Percentiles rank a stretch among this genome's conserved stretches.
These are phyloP conservation scores for Heliosperma pusillum DNA, from an alignment of 148 eudicot genomes.

Conservation along the genomic window DNA sequence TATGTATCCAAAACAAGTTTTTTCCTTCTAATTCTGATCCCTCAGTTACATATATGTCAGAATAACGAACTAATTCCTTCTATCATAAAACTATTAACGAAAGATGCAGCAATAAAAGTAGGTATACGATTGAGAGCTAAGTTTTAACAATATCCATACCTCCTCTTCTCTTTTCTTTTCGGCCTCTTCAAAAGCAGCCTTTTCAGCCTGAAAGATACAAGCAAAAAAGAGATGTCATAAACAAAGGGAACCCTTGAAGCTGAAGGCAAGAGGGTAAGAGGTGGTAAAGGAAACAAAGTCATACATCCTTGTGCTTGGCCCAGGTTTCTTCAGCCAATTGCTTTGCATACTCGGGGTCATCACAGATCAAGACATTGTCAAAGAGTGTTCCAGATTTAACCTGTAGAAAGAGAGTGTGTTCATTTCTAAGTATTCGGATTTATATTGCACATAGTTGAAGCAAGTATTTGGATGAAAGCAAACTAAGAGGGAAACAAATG, in stretches of 20 bases:
- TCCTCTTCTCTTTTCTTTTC: constrained; percentile 84
- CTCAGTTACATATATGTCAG: neutral
- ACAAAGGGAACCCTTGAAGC: neutral
- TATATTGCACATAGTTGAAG: neutral
- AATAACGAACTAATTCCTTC: neutral
- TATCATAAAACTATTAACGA: neutral
- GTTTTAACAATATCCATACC: constrained; percentile 29
- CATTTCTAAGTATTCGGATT: neutral
- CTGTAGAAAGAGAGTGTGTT: constrained; percentile 29
- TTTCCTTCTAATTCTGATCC: neutral
- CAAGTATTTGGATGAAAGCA: neutral
- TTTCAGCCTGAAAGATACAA: constrained; percentile 64
- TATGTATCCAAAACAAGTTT: neutral
- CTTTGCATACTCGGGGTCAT: constrained; percentile 88
- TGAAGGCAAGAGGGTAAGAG: neutral
- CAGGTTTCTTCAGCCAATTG: constrained; percentile 88
- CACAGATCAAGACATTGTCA: constrained; percentile 85
- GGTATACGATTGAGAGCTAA: neutral
- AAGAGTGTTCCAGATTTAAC: constrained; percentile 96
- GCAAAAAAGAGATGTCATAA: constrained; percentile 16
- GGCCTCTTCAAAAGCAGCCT: constrained; percentile 87
- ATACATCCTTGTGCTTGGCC: constrained; percentile 93
- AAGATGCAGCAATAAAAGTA: neutral
- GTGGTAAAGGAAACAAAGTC: constrained; percentile 14
- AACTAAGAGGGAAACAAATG: neutral